Evolutionary conservation across 2,329 filamentous ascomycete species (phyloP).

Genomic region (Tolypocladium ovalisporum): DNA sequence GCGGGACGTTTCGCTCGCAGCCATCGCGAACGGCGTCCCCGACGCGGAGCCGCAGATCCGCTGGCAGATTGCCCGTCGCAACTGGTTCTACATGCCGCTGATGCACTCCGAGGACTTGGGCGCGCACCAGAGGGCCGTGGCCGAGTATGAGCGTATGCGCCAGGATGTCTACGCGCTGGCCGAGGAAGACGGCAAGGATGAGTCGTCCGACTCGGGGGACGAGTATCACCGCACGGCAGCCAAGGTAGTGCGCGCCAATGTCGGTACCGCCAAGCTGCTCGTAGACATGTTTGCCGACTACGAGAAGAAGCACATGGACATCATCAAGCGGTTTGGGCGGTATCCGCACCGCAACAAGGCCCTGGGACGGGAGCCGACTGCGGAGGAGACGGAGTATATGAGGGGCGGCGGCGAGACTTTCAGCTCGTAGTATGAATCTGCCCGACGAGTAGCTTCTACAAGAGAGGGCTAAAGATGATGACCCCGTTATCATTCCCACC

Average conservation of each 20-base stretch:
- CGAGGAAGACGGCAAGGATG: slow-evolving; percentile 10
- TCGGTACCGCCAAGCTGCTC: slow-evolving; percentile 13
- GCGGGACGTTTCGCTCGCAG: slow-evolving; percentile 25
- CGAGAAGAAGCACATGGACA: slow-evolving; percentile 34
- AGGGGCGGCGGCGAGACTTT: slow-evolving; percentile 31
- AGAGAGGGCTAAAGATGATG: no score
- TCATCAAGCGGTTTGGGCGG: slow-evolving; percentile 42
- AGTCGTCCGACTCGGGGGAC: slow-evolving; percentile 4
- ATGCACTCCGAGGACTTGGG: slow-evolving; percentile 44
- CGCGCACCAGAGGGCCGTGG: slow-evolving; percentile 28
- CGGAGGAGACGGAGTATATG: slow-evolving; percentile 39
- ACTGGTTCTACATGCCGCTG: slow-evolving; percentile 50
- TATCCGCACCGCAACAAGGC: slow-evolving; percentile 48
- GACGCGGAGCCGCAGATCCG: slow-evolving; percentile 14
- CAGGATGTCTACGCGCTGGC: slow-evolving; percentile 21
- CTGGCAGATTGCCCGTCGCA: slow-evolving; percentile 27
- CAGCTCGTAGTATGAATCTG: slow-evolving; percentile 4
- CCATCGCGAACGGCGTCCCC: slow-evolving; percentile 23
- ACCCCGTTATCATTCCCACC: no score
- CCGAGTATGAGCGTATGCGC: slow-evolving; percentile 18
- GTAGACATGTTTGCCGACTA: slow-evolving; percentile 16
- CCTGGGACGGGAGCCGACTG: slow-evolving; percentile 35
- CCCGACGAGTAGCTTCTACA: no score
- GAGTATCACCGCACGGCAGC: slow-evolving; percentile 16
- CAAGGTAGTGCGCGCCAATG: slow-evolving; percentile 13